Percentiles rank a stretch among this genome's conserved stretches.
Evolutionary conservation across 768 basidiomycete genomes (phyloP).

Genomic region (Trametes punicea): DNA sequence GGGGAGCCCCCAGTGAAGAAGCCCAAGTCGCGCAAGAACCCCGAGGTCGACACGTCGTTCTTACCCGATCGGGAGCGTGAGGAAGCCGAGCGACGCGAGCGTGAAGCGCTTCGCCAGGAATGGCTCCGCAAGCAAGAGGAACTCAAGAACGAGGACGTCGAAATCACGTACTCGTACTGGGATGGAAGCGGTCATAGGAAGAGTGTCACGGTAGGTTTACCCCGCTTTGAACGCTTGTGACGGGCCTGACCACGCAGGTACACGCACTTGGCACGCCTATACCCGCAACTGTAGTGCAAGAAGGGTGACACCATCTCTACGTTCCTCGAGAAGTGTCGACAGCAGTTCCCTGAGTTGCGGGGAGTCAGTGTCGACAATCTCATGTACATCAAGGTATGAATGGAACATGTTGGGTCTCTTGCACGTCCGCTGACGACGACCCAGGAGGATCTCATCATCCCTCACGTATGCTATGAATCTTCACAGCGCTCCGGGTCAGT

Average conservation of each 20-base stretch:
- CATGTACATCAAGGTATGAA: conserved; percentile 92
- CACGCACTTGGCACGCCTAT: conserved; percentile 16
- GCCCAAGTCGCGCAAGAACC: conserved; percentile 88
- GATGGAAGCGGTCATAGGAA: conserved; percentile 97
- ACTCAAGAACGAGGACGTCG: conserved; percentile 72
- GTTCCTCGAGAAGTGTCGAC: conserved; percentile 91
- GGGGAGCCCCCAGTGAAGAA: conserved; percentile 60
- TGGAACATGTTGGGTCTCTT: neutral
- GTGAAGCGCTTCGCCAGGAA: conserved; percentile 85
- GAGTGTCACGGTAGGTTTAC: conserved; percentile 69
- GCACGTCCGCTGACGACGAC: conserved; percentile 7
- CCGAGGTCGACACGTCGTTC: conserved; percentile 96
- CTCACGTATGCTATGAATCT: conserved; percentile 81
- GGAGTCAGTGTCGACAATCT: conserved; percentile 91
- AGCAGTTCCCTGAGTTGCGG: conserved; percentile 89
- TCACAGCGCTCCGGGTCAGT: neutral
- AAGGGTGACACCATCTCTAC: conserved; percentile 87
- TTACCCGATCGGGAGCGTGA: conserved; percentile 97
- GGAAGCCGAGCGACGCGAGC: conserved; percentile 82
- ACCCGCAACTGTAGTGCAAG: conserved; percentile 70
- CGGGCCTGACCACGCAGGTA: conserved; percentile 24
- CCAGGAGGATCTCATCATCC: conserved; percentile 96
- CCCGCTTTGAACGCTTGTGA: neutral
- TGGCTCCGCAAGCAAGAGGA: conserved; percentile 77
- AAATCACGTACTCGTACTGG: conserved; percentile 96